Evolutionary conservation across 208 protist species (phyloP), one percentile per base, ranked within the genome.

Genomic region (Leishmania mexicana): DNA sequence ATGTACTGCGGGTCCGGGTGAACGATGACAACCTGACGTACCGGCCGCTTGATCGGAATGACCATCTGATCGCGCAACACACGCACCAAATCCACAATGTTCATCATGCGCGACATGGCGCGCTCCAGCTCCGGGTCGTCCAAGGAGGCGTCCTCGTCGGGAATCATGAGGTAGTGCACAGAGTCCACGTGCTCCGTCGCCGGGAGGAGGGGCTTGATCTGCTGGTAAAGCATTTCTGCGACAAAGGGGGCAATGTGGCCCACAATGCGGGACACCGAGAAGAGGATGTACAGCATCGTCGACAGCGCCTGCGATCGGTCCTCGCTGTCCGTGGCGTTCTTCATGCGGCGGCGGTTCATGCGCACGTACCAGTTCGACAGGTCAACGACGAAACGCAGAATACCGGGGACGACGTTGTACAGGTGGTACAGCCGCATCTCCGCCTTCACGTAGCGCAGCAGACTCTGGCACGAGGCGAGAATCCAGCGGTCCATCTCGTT

Each of bases 401-500:
- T 92, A 60, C 94, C 92, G 15, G 99, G 99, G 19, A 99, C 94
- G 65, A 99, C 99, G 72, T 99, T 99, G 94, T 99, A 99, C 11
- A 99, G 93, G 77, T 97, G 96, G 87, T 99, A 99, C 31, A 89
- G 77, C 47, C 90, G 85, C 99, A 99, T 99, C 88, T 99, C 99
- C 78, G 86, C 42, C 76, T 93, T 90, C n/a, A 99, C 98, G 87
- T 98, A 98, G 58, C 86, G 83, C 62, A 99, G 86, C 24, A 99
- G 90, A 19, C 90, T 90, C 79, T 99, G 88, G 42, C 95, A 96
- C 7, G 88, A 91, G 13, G 98, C 94, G 17, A 99, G 84, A 79
- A 99, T 99, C 99, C 99, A 99, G 77, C 93, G 92, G 91, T 99
- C 99, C 97, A 99, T 99, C 65, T 98, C 89, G 89, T 99, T 99